Evolutionary conservation across 164 flowering plant species (phyloP).

Genomic region (Paratinospora sagittata): DNA sequence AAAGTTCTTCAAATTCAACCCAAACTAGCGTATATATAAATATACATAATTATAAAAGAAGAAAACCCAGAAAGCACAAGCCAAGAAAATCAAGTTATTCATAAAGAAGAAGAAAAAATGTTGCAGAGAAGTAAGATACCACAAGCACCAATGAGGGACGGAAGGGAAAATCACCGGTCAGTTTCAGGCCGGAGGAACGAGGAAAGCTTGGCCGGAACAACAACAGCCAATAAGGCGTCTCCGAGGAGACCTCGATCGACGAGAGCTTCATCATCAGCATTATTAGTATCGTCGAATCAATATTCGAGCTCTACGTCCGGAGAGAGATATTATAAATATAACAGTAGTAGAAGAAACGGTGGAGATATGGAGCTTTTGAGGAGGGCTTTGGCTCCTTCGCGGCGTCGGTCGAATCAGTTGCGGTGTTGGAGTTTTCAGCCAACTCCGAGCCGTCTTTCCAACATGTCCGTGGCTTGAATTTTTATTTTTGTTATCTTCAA

Average conservation of each 20-base stretch:
- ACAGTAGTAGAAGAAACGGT: neutral
- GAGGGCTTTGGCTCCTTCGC: slow-evolving; percentile 10
- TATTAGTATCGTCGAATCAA: neutral
- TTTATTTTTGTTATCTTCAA: neutral
- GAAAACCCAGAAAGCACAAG: neutral
- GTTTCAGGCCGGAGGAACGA: neutral
- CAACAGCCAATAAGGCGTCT: neutral
- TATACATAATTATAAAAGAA: neutral
- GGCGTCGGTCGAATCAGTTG: neutral
- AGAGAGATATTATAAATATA: neutral
- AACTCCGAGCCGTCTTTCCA: slow-evolving; percentile 4
- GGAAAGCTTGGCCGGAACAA: too few relatives aligned
- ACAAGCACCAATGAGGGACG: neutral
- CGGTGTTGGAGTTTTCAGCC: slow-evolving; percentile 9
- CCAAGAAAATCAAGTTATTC: neutral
- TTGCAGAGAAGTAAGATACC: slow-evolving; percentile 9
- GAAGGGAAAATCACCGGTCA: neutral
- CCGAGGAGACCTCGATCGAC: neutral
- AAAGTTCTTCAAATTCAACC: neutral
- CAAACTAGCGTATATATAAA: neutral
- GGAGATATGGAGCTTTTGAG: slow-evolving; percentile 1
- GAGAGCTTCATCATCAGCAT: neutral
- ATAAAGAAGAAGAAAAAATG: neutral
- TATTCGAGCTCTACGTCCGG: neutral
- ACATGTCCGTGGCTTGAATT: slow-evolving; percentile 3